Conservation (phyloP, 106 monocot species). For the Apostasia shenzhenica region DNA sequence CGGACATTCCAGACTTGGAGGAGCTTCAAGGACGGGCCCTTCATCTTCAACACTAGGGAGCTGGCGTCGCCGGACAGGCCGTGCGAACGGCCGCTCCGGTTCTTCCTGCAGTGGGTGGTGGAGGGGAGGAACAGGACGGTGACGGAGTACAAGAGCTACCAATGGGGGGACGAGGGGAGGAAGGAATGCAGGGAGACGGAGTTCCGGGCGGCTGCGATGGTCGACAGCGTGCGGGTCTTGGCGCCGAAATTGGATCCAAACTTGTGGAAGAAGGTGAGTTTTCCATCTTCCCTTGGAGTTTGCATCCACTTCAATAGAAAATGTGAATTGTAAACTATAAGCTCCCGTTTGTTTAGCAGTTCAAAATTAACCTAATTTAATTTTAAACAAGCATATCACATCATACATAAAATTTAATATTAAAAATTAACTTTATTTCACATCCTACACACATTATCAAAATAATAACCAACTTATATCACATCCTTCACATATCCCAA, state of each 20-base stretch:
- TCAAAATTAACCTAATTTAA: no score
- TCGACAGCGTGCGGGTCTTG: slow-evolving; percentile 36
- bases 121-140: slow-evolving; percentile 16
- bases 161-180: not conserved
- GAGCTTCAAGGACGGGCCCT: slow-evolving; percentile 43
- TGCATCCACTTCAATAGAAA: not conserved
- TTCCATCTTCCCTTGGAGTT: not conserved
- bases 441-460: no score
- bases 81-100: slow-evolving; percentile 43
- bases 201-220: slow-evolving; percentile 25
- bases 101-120: slow-evolving; percentile 28
- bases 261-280: slow-evolving; percentile 31
- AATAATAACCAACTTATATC: no score
- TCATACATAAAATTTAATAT: no score
- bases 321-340: not conserved
- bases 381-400: no score
- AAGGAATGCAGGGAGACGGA: slow-evolving; percentile 7
- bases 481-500: no score
- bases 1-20: slow-evolving; percentile 75
- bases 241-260: slow-evolving; percentile 43
- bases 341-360: no score
- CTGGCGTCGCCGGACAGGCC: slow-evolving; percentile 1
- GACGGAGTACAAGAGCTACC: slow-evolving; percentile 24
- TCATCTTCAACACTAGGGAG: slow-evolving; percentile 65
- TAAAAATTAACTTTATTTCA: no score